phyloP scores from a whole-genome alignment of 129 eudicot genomes.

The Helichrysum umbraculigerum region DNA sequence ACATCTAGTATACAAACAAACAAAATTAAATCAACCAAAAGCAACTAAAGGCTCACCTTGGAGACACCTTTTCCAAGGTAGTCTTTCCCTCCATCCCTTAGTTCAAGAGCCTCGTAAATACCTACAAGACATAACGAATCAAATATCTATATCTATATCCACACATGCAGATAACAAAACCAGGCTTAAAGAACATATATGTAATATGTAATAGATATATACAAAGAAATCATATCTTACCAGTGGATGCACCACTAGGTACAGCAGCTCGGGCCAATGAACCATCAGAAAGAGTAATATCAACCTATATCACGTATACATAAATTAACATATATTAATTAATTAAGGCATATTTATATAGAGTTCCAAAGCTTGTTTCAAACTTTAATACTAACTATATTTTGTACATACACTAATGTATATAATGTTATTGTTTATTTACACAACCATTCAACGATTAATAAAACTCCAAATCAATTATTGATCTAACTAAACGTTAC shows the following conservation, averaged over 20 bases:
- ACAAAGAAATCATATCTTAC: slow-evolving; percentile 38
- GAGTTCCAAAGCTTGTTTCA: not conserved
- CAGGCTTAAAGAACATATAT: not conserved
- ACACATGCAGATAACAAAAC: not conserved
- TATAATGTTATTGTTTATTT: not conserved
- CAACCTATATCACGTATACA: slow-evolving; percentile 52
- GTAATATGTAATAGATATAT: not conserved
- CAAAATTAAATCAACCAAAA: not conserved
- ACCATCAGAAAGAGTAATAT: slow-evolving; percentile 63
- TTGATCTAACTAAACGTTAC: not conserved
- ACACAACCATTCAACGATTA: not conserved
- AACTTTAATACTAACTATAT: no score
- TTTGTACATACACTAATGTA: no score
- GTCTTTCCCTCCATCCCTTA: slow-evolving; percentile 95
- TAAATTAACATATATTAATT: not conserved
- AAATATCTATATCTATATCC: not conserved
- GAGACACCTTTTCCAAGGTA: slow-evolving; percentile 98
- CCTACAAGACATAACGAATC: slow-evolving; percentile 38
- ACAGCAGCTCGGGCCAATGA: slow-evolving; percentile 86
- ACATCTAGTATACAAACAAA: slow-evolving; percentile 12
- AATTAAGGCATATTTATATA: not conserved
- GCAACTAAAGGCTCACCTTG: slow-evolving; percentile 49
- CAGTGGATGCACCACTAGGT: slow-evolving; percentile 99
- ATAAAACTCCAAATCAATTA: not conserved
- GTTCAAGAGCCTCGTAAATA: slow-evolving; percentile 92